Evolutionary conservation across 371 early-diverging fungal species (phyloP), one percentile per base, ranked within the genome.

Genomic region (Mortierella sp.): DNA sequence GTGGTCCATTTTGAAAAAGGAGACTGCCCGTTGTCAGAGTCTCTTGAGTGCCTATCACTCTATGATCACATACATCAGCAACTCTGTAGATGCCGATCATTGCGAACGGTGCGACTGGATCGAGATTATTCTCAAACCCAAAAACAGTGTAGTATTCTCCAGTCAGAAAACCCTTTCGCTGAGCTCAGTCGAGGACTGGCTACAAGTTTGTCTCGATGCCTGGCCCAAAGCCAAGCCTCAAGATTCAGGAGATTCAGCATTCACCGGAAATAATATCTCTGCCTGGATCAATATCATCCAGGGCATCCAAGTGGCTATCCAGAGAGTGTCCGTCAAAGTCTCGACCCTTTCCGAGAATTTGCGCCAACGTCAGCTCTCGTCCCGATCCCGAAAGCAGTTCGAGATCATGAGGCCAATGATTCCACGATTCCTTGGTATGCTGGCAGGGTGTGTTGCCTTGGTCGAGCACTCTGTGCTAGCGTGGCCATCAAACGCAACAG

Each of bases 221-320:
- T 62, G 63, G 70, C 54, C 34, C 1, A 1, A 37, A 6, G 15
- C 12, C 19, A 37, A 26, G 15, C 44, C 31, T 1, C 21, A 43
- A 6, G 26, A 15, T 14, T 8, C 24, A 15, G 8, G 41, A 2
- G 12, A 9, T 17, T 11, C 31, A 32, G 0, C 19, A 12, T 52
- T 57, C 30, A 41, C 63, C 6, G 56, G 39, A n/a, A n/a, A n/a
- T 28, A 73, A 73, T n/a, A 28, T 73, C 11, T 51, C 60, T 2
- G 73, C 73, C 1, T 73, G 73, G 73, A 63, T 67, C 15, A n/a
- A 59, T 0, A 73, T 73, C 43, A 12, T 63, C 12, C 73, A 67
- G 14, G 37, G 56, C 39, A 48, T 73, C 9, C 68, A 63, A 19
- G 19, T 5, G 1, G 53, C 62, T 1, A 57, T 64, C 12, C 55